These are phyloP conservation scores for Davidsoniella neocaledoniae DNA, from an alignment of 2,329 filamentous ascomycete species.

Conservation along the genomic window DNA sequence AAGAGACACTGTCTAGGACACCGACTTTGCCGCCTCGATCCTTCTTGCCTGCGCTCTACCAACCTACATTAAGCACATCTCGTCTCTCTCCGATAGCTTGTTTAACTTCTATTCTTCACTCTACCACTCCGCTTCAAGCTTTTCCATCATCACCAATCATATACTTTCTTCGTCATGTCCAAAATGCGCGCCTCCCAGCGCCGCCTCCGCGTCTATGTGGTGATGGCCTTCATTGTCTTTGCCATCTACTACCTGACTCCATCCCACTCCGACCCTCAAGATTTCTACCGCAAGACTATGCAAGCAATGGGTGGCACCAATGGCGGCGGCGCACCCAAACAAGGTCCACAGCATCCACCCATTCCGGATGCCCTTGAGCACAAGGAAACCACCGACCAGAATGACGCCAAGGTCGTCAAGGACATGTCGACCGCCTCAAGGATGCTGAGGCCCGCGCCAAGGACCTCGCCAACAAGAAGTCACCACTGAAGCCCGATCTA, in stretches of 20 bases:
- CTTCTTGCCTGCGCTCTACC: no score
- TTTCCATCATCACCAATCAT: not conserved
- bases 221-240: constrained; percentile 8
- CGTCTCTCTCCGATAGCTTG: no score
- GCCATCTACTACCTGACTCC: constrained; percentile 11
- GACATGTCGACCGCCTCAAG: constrained; percentile 45
- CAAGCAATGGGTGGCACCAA: constrained; percentile 32
- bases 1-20: no score
- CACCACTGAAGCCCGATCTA: constrained; percentile 39
- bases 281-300: constrained; percentile 45
- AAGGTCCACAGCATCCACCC: constrained; percentile 33
- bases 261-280: constrained; percentile 19
- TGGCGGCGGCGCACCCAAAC: constrained; percentile 20
- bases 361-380: constrained; percentile 37
- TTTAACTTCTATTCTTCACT: no score
- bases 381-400: constrained; percentile 18
- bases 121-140: no score
- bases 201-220: constrained; percentile 7
- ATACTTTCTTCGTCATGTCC: not conserved
- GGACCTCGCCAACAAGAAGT: constrained; percentile 50
- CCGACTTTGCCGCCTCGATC: no score
- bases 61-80: no score
- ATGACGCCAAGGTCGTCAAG: constrained; percentile 18
- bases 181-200: constrained; percentile 10
- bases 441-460: constrained; percentile 54